Percentiles rank a stretch among this genome's conserved stretches.
These are phyloP conservation scores for Massospora cicadina DNA, from an alignment of 371 early-diverging fungal species.

Conservation along the genomic window DNA sequence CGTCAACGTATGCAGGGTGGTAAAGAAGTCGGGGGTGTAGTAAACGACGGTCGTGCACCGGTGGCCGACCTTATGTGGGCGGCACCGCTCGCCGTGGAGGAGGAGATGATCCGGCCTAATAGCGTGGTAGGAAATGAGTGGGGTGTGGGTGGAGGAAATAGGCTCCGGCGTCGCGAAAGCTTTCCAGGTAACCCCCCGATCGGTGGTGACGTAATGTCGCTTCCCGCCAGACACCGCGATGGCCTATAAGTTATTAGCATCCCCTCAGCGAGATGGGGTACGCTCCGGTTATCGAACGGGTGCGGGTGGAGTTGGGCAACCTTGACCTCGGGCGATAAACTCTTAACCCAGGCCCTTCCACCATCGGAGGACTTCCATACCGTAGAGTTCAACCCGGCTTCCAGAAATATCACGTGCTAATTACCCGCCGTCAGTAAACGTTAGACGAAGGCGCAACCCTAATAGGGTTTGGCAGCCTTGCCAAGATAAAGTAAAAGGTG, in stretches of 20 bases:
- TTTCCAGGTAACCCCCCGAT: slow-evolving; percentile 44
- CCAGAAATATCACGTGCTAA: not conserved
- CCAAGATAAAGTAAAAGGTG: too few relatives aligned
- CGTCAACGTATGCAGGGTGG: slow-evolving; percentile 27
- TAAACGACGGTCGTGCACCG: slow-evolving; percentile 30
- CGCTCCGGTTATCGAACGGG: slow-evolving; percentile 9
- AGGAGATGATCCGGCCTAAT: slow-evolving; percentile 34
- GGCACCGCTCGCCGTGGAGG: slow-evolving; percentile 29
- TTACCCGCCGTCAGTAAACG: too few relatives aligned
- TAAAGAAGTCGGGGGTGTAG: slow-evolving; percentile 48
- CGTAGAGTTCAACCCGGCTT: not conserved
- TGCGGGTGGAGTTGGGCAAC: slow-evolving; percentile 7
- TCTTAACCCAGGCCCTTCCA: slow-evolving; percentile 38
- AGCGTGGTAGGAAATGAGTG: slow-evolving; percentile 45
- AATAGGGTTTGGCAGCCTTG: too few relatives aligned
- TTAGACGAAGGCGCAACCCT: too few relatives aligned
- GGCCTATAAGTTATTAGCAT: slow-evolving; percentile 21
- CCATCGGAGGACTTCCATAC: slow-evolving; percentile 44
- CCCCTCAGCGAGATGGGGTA: not conserved
- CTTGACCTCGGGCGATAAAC: slow-evolving; percentile 20
- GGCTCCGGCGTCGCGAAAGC: slow-evolving; percentile 29
- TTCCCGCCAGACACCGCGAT: slow-evolving; percentile 32
- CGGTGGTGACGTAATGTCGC: slow-evolving; percentile 42
- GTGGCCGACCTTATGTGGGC: slow-evolving; percentile 22
- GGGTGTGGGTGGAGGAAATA: slow-evolving; percentile 19